Percentiles rank a stretch among this genome's conserved stretches.
phyloP scores from a whole-genome alignment of 2,329 filamentous ascomycete genomes.

The Curvularia spicifera region DNA sequence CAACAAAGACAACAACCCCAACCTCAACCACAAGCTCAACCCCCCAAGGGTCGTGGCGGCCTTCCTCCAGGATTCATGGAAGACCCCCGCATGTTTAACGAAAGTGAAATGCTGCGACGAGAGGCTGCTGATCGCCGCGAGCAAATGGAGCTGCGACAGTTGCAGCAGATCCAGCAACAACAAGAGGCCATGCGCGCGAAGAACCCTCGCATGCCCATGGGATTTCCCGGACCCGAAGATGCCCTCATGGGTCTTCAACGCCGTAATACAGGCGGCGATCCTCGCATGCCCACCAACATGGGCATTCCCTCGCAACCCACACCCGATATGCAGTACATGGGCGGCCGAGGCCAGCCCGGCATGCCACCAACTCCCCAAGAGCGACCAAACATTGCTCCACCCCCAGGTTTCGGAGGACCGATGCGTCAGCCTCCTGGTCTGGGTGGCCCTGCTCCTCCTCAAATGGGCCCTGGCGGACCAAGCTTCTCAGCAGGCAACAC shows the following conservation, averaged over 20 bases:
- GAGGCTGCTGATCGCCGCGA: constrained; percentile 43
- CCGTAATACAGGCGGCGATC: constrained; percentile 46
- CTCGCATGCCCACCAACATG: constrained; percentile 50
- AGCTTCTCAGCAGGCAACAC: constrained; percentile 48
- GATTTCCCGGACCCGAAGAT: constrained; percentile 44
- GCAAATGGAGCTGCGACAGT: constrained; percentile 38
- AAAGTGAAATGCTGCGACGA: constrained; percentile 43
- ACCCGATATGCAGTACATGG: constrained; percentile 46
- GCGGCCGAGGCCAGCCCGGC: constrained; percentile 41
- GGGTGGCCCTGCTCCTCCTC: constrained; percentile 36
- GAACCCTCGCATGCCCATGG: constrained; percentile 41
- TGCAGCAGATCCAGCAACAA: constrained; percentile 43
- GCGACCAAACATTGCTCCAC: constrained; percentile 45
- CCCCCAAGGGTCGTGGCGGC: constrained; percentile 44
- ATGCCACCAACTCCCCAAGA: constrained; percentile 49
- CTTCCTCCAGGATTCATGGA: constrained; percentile 50
- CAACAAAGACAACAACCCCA: constrained; percentile 42
- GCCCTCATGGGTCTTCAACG: constrained; percentile 44
- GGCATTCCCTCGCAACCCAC: constrained; percentile 50
- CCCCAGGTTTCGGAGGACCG: constrained; percentile 45
- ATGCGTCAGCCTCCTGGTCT: constrained; percentile 49
- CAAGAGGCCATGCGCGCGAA: constrained; percentile 46
- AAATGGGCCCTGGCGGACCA: constrained; percentile 43
- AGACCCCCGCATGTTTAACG: constrained; percentile 42
- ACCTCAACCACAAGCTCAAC: constrained; percentile 38